Percentiles rank a stretch among this genome's conserved stretches.
These are phyloP conservation scores for Cadophora sp. DNA, from an alignment of 2,329 filamentous ascomycete genomes.

Conservation along the genomic window DNA sequence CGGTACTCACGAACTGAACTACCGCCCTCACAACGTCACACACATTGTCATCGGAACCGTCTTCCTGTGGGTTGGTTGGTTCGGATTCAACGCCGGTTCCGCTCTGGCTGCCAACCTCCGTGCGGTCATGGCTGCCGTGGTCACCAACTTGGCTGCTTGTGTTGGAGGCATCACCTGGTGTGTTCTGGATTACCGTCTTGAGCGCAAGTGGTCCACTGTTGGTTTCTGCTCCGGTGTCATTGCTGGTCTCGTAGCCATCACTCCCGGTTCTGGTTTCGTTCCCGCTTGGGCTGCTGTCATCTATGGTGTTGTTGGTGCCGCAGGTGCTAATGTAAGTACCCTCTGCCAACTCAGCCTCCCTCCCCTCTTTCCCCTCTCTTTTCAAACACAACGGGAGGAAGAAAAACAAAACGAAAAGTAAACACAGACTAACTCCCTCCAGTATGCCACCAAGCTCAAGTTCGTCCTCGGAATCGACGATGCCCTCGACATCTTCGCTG, in stretches of 20 bases:
- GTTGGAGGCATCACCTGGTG: conserved; percentile 91
- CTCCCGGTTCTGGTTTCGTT: conserved; percentile 84
- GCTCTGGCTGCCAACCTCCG: conserved; percentile 83
- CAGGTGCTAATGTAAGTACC: conserved; percentile 68
- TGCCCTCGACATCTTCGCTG: conserved; percentile 87
- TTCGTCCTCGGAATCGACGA: conserved; percentile 83
- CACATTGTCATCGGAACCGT: conserved; percentile 92
- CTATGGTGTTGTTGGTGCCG: conserved; percentile 78
- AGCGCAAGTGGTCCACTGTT: conserved; percentile 91
- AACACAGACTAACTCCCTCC: conserved; percentile 16
- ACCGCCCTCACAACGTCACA: conserved; percentile 90
- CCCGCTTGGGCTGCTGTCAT: conserved; percentile 84
- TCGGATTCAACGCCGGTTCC: conserved; percentile 91
- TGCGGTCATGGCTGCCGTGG: conserved; percentile 84
- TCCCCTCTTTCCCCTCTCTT: not conserved
- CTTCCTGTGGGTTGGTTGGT: conserved; percentile 96
- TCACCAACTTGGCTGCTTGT: conserved; percentile 85
- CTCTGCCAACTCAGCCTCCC: not conserved
- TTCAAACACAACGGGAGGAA: no score
- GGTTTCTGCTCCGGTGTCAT: conserved; percentile 93
- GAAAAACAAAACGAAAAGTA: not conserved
- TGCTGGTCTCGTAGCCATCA: conserved; percentile 86
- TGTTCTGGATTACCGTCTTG: conserved; percentile 84
- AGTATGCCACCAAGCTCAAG: conserved; percentile 88
- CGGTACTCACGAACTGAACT: conserved; percentile 87